Evolutionary conservation across 225 moss, liverwort and hornwort genomes (phyloP).

Genomic region (Ulota crispa): DNA sequence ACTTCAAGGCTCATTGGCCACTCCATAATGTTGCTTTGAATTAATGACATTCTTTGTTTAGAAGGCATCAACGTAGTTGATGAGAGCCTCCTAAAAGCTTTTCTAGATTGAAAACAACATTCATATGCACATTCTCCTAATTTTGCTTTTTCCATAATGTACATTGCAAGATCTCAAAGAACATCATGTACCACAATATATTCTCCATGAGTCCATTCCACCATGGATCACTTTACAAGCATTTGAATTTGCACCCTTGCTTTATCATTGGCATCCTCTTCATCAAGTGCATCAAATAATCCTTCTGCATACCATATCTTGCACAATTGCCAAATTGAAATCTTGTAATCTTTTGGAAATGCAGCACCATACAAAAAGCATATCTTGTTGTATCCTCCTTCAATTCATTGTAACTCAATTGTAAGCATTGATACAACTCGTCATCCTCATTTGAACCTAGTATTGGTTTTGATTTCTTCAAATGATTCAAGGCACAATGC

Average conservation of each 20-base stretch:
- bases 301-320: neutral
- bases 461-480: neutral
- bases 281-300: neutral
- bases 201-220: neutral
- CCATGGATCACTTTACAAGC: neutral
- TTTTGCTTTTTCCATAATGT: too few species aligned
- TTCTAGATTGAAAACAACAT: neutral
- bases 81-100: too few species aligned
- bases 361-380: conserved; percentile 27
- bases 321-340: neutral
- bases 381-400: neutral
- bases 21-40: neutral
- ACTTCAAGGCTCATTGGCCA: neutral
- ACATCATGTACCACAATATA: neutral
- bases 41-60: conserved; percentile 3
- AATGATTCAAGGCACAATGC: neutral
- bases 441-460: neutral
- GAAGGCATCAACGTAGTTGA: too few species aligned
- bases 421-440: neutral
- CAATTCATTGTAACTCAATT: neutral
- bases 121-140: neutral
- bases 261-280: neutral
- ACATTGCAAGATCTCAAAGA: neutral
- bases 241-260: neutral
- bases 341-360: neutral